These are phyloP conservation scores for Carex arenaria DNA, from an alignment of 202 grass and related monocot genomes.

Conservation along the genomic window DNA sequence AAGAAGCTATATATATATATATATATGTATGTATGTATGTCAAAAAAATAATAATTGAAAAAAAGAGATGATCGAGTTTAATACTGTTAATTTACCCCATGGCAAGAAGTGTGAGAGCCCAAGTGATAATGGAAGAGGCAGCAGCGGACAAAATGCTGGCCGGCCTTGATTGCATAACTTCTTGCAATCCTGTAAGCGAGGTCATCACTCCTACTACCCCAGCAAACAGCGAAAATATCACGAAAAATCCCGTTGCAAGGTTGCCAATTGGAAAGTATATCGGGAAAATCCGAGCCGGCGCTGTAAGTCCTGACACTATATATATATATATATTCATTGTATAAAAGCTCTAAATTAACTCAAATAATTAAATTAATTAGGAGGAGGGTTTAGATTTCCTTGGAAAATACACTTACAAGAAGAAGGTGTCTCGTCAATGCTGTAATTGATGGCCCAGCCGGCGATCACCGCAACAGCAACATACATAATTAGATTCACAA, in stretches of 20 bases:
- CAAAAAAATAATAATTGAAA: no score
- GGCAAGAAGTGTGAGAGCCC: constrained; percentile 77
- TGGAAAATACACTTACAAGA: constrained; percentile 36
- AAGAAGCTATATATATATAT: no score
- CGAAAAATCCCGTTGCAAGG: constrained; percentile 86
- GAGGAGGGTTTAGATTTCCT: neutral
- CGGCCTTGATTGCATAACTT: constrained; percentile 29
- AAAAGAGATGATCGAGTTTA: no score
- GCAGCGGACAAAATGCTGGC: constrained; percentile 66
- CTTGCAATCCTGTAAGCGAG: constrained; percentile 68
- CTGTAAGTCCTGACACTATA: constrained; percentile 35
- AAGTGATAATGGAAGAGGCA: constrained; percentile 51
- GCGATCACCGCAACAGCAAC: constrained; percentile 53
- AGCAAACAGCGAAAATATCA: constrained; percentile 74
- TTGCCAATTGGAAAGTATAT: constrained; percentile 99
- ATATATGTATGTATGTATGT: no score
- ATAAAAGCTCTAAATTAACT: neutral
- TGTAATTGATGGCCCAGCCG: constrained; percentile 87
- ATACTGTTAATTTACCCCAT: constrained; percentile 42
- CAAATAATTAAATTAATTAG: neutral
- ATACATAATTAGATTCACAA: constrained; percentile 92
- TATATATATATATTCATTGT: neutral
- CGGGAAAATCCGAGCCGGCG: constrained; percentile 66
- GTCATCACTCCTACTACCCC: constrained; percentile 67
- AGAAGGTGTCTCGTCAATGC: constrained; percentile 57